Evolutionary conservation across 805 yeast species (phyloP).

Genomic region (Wickerhamomyces canadensis): DNA sequence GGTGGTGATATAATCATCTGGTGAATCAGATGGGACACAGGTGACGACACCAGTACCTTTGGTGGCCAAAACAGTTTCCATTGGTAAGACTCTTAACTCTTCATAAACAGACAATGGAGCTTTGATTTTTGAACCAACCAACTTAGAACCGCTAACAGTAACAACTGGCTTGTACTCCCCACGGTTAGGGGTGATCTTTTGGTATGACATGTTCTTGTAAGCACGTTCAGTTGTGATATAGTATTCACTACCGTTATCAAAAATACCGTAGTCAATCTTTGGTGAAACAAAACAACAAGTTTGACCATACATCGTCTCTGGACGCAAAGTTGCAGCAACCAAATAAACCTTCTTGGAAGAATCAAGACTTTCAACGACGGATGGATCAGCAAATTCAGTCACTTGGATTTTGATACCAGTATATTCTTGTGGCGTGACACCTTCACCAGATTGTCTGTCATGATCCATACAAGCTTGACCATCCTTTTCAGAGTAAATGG

Average conservation of each 20-base stretch:
- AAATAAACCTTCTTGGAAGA: constrained; percentile 63
- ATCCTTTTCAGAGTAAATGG: constrained; percentile 95
- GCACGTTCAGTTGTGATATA: constrained; percentile 91
- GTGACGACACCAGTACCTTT: constrained; percentile 99
- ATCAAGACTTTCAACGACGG: constrained; percentile 33
- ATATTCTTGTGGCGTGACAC: constrained; percentile 94
- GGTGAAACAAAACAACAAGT: constrained; percentile 98
- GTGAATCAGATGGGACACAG: constrained; percentile 98
- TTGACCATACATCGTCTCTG: constrained; percentile 99
- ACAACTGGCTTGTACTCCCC: constrained; percentile 65
- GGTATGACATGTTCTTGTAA: constrained; percentile 95
- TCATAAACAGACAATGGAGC: constrained; percentile 77
- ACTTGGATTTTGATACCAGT: constrained; percentile 86
- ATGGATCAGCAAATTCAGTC: constrained; percentile 44
- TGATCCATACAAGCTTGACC: constrained; percentile 99
- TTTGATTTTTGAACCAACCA: constrained; percentile 80
- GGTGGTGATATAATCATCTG: constrained; percentile 90
- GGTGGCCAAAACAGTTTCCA: constrained; percentile 92
- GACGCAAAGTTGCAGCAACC: constrained; percentile 96
- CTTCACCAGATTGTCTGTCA: constrained; percentile 96
- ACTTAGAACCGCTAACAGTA: constrained; percentile 58
- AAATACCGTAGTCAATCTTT: constrained; percentile 86
- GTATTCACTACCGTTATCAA: constrained; percentile 72
- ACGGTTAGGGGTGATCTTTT: constrained; percentile 84
- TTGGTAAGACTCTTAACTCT: constrained; percentile 81